phyloP scores from a whole-genome alignment of 345 rosid species.

The Acer saccharum region DNA sequence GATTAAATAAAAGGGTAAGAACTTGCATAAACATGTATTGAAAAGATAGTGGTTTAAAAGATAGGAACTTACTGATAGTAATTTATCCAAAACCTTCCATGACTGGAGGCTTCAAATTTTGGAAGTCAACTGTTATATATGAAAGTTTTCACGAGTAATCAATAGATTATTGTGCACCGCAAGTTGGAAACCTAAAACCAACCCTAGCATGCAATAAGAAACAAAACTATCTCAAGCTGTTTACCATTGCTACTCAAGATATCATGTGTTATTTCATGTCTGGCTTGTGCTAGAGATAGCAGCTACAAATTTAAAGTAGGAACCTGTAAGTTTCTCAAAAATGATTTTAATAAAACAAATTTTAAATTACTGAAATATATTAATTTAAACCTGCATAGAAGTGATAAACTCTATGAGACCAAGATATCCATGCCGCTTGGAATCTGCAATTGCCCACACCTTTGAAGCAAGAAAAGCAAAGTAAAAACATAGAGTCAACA shows the following conservation, averaged over 20 bases:
- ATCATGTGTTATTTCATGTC: conserved; percentile 58
- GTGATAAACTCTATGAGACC: conserved; percentile 69
- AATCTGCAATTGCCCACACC: conserved; percentile 96
- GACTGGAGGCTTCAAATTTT: conserved; percentile 57
- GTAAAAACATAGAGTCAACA: no score
- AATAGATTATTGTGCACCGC: neutral
- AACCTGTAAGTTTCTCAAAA: conserved; percentile 24
- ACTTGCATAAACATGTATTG: neutral
- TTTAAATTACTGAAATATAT: neutral
- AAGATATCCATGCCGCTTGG: conserved; percentile 84
- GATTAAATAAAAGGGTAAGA: conserved; percentile 5
- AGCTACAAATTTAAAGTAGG: conserved; percentile 47
- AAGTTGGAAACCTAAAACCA: neutral
- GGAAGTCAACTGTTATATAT: conserved; percentile 56
- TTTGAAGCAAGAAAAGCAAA: conserved; percentile 22
- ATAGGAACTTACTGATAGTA: conserved; percentile 51
- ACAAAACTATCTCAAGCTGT: neutral
- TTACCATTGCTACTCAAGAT: conserved; percentile 48
- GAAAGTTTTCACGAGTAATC: neutral
- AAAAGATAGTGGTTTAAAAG: neutral
- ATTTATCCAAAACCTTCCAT: conserved; percentile 73
- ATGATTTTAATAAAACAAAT: neutral
- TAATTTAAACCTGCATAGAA: conserved; percentile 65
- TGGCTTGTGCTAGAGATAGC: conserved; percentile 76
- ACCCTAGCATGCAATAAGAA: neutral